A percentile compares a stretch with the other conserved stretches of the same genome.
Evolutionary conservation across 2,329 filamentous ascomycete species (phyloP).

Genomic region (Pseudogymnoascus sp.): DNA sequence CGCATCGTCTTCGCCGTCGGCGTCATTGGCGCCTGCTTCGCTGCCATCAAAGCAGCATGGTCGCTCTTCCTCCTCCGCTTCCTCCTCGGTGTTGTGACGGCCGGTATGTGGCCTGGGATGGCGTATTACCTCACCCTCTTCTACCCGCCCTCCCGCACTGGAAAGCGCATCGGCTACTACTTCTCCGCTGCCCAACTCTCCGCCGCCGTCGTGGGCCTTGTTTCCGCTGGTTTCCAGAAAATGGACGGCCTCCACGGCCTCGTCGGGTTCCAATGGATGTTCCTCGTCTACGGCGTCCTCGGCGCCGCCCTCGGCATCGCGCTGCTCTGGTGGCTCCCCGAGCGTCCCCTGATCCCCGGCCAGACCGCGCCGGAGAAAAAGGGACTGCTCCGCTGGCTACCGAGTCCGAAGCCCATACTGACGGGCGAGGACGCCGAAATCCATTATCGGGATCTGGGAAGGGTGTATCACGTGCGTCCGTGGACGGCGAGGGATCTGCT

Average conservation of each 20-base stretch:
- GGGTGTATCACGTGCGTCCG: slow-evolving; percentile 68
- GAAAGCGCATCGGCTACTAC: slow-evolving; percentile 83
- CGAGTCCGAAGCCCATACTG: slow-evolving; percentile 63
- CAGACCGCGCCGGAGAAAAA: slow-evolving; percentile 36
- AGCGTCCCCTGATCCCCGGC: slow-evolving; percentile 72
- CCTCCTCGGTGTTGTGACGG: slow-evolving; percentile 78
- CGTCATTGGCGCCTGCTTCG: slow-evolving; percentile 75
- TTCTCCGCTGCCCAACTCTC: slow-evolving; percentile 86
- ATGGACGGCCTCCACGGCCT: slow-evolving; percentile 76
- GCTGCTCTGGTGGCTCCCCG: slow-evolving; percentile 86
- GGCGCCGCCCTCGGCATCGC: slow-evolving; percentile 64
- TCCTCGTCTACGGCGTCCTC: slow-evolving; percentile 75
- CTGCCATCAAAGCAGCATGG: slow-evolving; percentile 75
- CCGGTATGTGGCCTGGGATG: slow-evolving; percentile 95
- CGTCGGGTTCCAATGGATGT: slow-evolving; percentile 89
- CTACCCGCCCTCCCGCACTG: slow-evolving; percentile 80
- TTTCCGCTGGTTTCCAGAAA: slow-evolving; percentile 84
- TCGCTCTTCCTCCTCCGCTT: slow-evolving; percentile 66
- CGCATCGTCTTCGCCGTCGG: slow-evolving; percentile 85
- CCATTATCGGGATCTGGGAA: slow-evolving; percentile 75
- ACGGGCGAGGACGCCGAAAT: slow-evolving; percentile 70
- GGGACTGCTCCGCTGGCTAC: slow-evolving; percentile 59
- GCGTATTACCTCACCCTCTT: slow-evolving; percentile 87
- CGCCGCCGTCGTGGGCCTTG: slow-evolving; percentile 79
- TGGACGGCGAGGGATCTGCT: slow-evolving; percentile 69